Base-by-base conservation (phyloP, 2,329 filamentous ascomycete species). In the Neospermospora avenae region DNA sequence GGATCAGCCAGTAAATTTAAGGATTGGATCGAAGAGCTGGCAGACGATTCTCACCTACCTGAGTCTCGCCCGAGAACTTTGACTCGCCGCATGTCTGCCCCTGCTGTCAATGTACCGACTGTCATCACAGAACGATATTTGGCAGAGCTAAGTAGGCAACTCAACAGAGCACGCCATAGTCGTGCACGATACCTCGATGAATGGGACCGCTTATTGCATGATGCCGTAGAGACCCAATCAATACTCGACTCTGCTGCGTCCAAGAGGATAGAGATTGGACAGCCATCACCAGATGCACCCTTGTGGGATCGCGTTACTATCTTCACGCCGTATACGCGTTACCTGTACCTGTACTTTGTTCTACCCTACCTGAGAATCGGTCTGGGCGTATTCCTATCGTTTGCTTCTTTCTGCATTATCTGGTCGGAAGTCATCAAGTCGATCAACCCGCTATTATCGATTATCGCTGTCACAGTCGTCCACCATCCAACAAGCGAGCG, bases 21-120 rank as follows among this genome's bases (percentile, higher is more conserved):
- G 67, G 93, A 96, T 67, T 99, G 95, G 95, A 96, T 99, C 65
- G 93, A 98, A 67, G 95, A 99, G 71, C 78, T 99, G 34, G 87
- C 85, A 2, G 93, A 98, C 65, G 84, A 88, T 64, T 86, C 86
- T 46, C 87, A 84, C 67, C 74, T 91, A 5, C 84, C 87, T 2
- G 90, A 93, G 66, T 77, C 79, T 3, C 78, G 78, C 44, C 78
- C 82, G 2, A 76, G 79, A 56, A 72, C 74, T 46, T 66, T 74
- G 46, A 70, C 73, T 48, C 72, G 78, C 31, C 74, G 77, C 20
- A 71, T 78, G 62, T 70, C 75, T 45, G 74, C 77, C 20, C 75
- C 80, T 28, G 72, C 74, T 46, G 77, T 78, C 55, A 78, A 74
- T 4, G 72, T 93, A 2, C 93, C 93, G 0, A 86, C 88, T 18